These are phyloP conservation scores for Talaromyces rugulosus DNA, from an alignment of 2,329 filamentous ascomycete species.

Conservation along the genomic window DNA sequence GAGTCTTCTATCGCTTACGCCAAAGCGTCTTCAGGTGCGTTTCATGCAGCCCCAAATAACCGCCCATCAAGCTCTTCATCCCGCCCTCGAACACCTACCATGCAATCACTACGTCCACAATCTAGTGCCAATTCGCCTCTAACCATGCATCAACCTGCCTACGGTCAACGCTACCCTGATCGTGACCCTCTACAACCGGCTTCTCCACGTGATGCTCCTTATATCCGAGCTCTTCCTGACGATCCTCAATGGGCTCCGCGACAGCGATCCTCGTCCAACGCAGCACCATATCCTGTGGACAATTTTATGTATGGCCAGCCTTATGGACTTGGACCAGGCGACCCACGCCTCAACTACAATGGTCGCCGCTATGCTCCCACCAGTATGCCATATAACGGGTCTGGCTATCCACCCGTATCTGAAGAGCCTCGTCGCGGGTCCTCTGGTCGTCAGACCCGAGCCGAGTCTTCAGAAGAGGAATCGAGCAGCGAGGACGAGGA, in stretches of 20 bases:
- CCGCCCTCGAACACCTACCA: conserved; percentile 43
- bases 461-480: conserved; percentile 16
- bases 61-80: conserved; percentile 32
- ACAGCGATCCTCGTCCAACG: conserved; percentile 32
- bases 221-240: conserved; percentile 43
- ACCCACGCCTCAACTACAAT: conserved; percentile 26
- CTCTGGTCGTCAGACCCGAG: conserved; percentile 14
- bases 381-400: conserved; percentile 13
- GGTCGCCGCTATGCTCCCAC: conserved; percentile 18
- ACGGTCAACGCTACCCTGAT: conserved; percentile 27
- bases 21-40: background rate
- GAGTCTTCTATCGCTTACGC: background rate
- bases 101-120: conserved; percentile 34
- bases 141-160: conserved; percentile 28
- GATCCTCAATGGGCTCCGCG: conserved; percentile 46
- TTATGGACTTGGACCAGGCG: conserved; percentile 23
- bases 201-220: conserved; percentile 32
- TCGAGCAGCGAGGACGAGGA: conserved; percentile 26
- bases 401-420: conserved; percentile 16
- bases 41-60: conserved; percentile 22
- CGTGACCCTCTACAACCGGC: conserved; percentile 25
- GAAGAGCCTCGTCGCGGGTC: conserved; percentile 6
- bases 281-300: conserved; percentile 27
- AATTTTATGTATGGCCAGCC: conserved; percentile 24
- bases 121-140: conserved; percentile 33